phyloP scores from a whole-genome alignment of 2,329 filamentous ascomycete genomes.

The Magnaporthiopsis poae region DNA sequence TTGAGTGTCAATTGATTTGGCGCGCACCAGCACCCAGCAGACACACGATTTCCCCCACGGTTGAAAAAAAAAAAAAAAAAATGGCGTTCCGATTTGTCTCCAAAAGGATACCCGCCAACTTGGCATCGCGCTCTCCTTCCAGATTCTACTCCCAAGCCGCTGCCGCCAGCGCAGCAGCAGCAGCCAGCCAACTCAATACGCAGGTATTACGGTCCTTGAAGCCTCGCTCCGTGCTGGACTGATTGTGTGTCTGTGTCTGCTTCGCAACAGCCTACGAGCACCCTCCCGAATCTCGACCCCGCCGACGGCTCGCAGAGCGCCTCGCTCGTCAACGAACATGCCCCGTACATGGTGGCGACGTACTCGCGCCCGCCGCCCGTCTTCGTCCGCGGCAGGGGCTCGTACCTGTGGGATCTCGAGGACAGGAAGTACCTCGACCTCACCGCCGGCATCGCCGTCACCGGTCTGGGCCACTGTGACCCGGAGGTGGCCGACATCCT shows the following conservation, averaged over 20 bases:
- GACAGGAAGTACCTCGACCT: conserved; percentile 86
- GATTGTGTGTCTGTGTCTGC: background rate
- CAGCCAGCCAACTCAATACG: background rate
- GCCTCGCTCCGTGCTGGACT: background rate
- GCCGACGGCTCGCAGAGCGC: conserved; percentile 40
- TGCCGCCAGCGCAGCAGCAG: background rate
- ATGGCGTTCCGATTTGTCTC: conserved; percentile 6
- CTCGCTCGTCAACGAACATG: conserved; percentile 62
- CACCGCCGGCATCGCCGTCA: conserved; percentile 92
- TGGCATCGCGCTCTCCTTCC: conserved; percentile 5
- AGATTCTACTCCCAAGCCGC: conserved; percentile 6
- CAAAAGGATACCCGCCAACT: conserved; percentile 8
- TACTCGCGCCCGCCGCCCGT: conserved; percentile 85
- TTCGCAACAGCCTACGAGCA: conserved; percentile 2
- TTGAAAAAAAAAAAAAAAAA: background rate
- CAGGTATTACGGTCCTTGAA: conserved; percentile 4
- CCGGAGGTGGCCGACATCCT: conserved; percentile 65
- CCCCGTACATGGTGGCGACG: conserved; percentile 88
- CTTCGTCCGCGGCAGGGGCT: conserved; percentile 79
- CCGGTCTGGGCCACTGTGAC: conserved; percentile 83
- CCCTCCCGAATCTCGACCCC: conserved; percentile 6
- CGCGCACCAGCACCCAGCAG: background rate
- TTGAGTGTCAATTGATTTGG: background rate
- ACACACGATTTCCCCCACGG: background rate
- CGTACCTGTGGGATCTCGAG: conserved; percentile 82